Evolutionary conservation across 495 filamentous ascomycete genomes (phyloP).

Genomic region (Cudoniella acicularis): DNA sequence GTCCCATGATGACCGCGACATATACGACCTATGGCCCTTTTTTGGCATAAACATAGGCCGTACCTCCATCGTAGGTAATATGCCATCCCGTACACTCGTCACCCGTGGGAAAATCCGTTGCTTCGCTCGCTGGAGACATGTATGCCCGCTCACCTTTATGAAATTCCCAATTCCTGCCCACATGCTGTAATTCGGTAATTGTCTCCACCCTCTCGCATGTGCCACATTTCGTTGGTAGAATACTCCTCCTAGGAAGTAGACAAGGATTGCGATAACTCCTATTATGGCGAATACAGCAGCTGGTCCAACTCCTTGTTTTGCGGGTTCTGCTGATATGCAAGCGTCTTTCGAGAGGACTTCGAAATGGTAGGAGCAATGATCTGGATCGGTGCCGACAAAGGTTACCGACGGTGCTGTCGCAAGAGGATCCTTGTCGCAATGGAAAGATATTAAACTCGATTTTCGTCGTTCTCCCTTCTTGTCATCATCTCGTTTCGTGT

Average conservation of each 20-base stretch:
- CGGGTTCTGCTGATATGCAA: constrained; percentile 62
- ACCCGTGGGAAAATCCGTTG: constrained; percentile 20
- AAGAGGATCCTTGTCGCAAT: constrained; percentile 76
- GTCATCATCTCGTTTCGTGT: constrained; percentile 22
- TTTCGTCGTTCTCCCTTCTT: constrained; percentile 54
- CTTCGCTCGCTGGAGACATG: constrained; percentile 12
- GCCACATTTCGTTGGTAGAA: constrained; percentile 94
- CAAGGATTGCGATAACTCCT: constrained; percentile 74
- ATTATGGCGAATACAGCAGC: constrained; percentile 92
- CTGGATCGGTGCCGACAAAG: constrained; percentile 78
- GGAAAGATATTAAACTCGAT: constrained; percentile 86
- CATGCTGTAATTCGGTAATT: constrained; percentile 88
- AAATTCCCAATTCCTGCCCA: constrained; percentile 89
- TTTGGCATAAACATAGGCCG: constrained; percentile 7
- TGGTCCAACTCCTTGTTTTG: constrained; percentile 69
- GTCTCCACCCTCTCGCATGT: constrained; percentile 92
- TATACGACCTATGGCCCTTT: constrained; percentile 11
- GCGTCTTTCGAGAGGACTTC: constrained; percentile 85
- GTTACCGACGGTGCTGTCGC: constrained; percentile 49
- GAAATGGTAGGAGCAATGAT: constrained; percentile 96
- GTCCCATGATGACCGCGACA: constrained; percentile 23
- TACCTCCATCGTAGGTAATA: constrained; percentile 25
- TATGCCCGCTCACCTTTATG: constrained; percentile 62
- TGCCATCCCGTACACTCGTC: constrained; percentile 21
- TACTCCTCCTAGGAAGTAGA: constrained; percentile 88